These are phyloP conservation scores for Leccinum insigne DNA, from an alignment of 1,284 basidiomycete species.

Conservation along the genomic window DNA sequence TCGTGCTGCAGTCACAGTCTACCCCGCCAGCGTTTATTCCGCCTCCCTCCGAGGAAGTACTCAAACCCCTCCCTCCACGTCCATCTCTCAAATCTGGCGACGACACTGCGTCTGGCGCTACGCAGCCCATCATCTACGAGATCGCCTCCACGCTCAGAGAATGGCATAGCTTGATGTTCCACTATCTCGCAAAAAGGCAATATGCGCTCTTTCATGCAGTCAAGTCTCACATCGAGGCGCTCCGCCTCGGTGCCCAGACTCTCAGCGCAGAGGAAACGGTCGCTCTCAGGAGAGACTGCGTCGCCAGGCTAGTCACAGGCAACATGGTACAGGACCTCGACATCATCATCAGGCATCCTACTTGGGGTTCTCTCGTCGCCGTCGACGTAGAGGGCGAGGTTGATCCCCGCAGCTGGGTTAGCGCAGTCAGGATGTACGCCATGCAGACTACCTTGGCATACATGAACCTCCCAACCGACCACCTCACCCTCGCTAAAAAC, in stretches of 20 bases:
- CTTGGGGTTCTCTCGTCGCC: conserved; percentile 85
- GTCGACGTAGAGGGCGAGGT: conserved; percentile 82
- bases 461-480: conserved; percentile 57
- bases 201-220: conserved; percentile 91
- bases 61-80: conserved; percentile 87
- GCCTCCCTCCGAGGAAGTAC: conserved; percentile 63
- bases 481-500: conserved; percentile 36
- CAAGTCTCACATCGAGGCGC: conserved; percentile 86
- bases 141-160: conserved; percentile 95
- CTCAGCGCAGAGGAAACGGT: conserved; percentile 87
- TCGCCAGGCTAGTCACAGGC: conserved; percentile 84
- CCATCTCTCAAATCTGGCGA: conserved; percentile 93
- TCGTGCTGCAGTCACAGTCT: conserved; percentile 67
- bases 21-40: conserved; percentile 65
- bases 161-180: conserved; percentile 93
- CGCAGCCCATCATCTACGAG: conserved; percentile 94
- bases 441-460: conserved; percentile 87
- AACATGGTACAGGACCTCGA: conserved; percentile 94
- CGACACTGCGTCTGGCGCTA: conserved; percentile 80
- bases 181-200: conserved; percentile 86
- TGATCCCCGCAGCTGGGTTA: conserved; percentile 78
- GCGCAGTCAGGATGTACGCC: conserved; percentile 85
- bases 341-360: conserved; percentile 93
- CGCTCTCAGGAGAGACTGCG: conserved; percentile 84
- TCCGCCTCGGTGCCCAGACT: conserved; percentile 89